Evolutionary conservation across 768 basidiomycete genomes (phyloP).

Genomic region (Kwoniella dejecticola): DNA sequence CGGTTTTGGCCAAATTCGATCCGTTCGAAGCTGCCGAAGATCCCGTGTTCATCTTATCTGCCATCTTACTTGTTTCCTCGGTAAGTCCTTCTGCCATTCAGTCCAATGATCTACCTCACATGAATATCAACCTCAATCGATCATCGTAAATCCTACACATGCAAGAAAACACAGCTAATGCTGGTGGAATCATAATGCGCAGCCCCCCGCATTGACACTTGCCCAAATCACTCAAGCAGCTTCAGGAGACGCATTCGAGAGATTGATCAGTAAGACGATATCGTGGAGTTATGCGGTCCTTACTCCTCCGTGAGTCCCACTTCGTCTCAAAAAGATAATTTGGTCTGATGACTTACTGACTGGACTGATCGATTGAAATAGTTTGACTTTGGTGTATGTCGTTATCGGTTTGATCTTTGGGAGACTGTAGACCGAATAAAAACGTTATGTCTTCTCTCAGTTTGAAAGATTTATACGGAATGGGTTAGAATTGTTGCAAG

Average conservation of each 20-base stretch:
- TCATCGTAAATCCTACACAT: too few species aligned
- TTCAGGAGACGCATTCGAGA: constrained; percentile 83
- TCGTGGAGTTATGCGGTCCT: constrained; percentile 89
- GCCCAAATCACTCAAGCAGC: constrained; percentile 84
- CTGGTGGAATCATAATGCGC: too few species aligned
- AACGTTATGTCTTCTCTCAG: too few species aligned
- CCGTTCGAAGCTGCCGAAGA: constrained; percentile 56
- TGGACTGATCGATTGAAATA: constrained; percentile 9
- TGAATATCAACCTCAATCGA: too few species aligned
- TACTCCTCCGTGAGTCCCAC: constrained; percentile 66
- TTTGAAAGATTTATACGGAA: too few species aligned
- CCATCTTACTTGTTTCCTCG: constrained; percentile 75
- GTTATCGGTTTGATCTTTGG: constrained; percentile 66
- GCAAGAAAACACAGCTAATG: too few species aligned
- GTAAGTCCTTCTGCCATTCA: constrained; percentile 30
- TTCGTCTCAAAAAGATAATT: background rate
- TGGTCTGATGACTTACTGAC: background rate
- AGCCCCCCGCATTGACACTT: constrained; percentile 76
- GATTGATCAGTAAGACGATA: constrained; percentile 84
- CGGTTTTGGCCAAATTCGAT: constrained; percentile 61
- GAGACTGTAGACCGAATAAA: constrained; percentile 32
- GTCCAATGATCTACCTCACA: background rate
- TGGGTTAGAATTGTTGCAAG: too few species aligned
- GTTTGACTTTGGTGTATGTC: constrained; percentile 71
- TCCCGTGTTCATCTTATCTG: constrained; percentile 70